Conservation (phyloP, 2,329 filamentous ascomycete species). For the Talaromyces sp. region DNA sequence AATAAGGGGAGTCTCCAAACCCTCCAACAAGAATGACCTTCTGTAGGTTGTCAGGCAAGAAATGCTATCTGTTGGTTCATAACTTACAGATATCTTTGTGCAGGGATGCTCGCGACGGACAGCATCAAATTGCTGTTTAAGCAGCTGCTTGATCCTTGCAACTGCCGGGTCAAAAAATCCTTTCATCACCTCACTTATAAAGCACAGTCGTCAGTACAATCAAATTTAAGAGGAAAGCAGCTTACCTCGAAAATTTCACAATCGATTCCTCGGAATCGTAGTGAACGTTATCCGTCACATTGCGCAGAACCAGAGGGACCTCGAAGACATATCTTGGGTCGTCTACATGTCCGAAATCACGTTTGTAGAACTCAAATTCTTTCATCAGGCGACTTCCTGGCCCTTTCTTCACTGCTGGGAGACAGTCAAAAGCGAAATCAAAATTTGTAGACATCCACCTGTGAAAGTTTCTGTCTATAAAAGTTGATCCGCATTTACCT, state of each 20-base stretch:
- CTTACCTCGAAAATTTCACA: neutral
- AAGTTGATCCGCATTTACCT: conserved; percentile 29
- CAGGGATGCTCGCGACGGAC: neutral
- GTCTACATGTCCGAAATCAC: conserved; percentile 18
- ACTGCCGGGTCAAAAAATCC: neutral
- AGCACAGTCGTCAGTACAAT: neutral
- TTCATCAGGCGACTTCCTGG: conserved; percentile 30
- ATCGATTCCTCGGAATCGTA: neutral
- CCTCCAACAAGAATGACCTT: neutral
- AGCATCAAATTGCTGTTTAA: neutral
- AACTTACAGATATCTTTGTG: neutral
- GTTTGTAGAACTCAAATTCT: conserved; percentile 27
- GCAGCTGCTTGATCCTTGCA: neutral
- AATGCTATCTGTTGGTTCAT: neutral
- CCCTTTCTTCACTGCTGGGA: conserved; percentile 19
- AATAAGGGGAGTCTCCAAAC: neutral
- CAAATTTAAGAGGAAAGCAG: neutral
- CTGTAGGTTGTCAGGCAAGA: neutral
- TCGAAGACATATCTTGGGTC: neutral
- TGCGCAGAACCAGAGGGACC: neutral
- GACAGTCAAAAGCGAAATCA: conserved; percentile 20
- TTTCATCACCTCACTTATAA: neutral
- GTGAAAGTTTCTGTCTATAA: conserved; percentile 29
- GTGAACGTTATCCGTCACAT: neutral
- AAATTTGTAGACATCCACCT: conserved; percentile 23